These are phyloP conservation scores for Ceratocystis destructans DNA, from an alignment of 2,329 filamentous ascomycete genomes.

Conservation along the genomic window DNA sequence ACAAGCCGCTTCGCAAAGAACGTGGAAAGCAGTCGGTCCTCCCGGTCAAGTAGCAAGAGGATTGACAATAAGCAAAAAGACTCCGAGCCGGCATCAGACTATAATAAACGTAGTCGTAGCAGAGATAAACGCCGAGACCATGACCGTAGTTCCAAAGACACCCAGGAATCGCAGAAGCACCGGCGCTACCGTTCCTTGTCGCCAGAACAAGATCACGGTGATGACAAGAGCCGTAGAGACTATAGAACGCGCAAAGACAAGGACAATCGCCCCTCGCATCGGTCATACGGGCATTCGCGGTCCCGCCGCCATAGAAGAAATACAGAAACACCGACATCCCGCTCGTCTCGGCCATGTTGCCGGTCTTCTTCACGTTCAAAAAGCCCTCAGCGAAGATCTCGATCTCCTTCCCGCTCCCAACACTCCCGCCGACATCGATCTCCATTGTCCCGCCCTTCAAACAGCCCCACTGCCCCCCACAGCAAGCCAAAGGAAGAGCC, in stretches of 20 bases:
- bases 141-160: neutral
- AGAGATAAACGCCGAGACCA: neutral
- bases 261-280: neutral
- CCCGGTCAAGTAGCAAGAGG: conserved; percentile 13
- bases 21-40: conserved; percentile 11
- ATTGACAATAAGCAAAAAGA: conserved; percentile 17
- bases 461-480: neutral
- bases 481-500: neutral
- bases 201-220: neutral
- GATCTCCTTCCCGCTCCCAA: neutral
- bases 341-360: neutral
- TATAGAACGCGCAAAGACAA: neutral
- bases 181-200: neutral
- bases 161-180: neutral
- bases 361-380: conserved; percentile 8
- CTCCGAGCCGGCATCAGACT: neutral
- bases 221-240: neutral
- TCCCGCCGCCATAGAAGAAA: neutral
- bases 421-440: neutral
- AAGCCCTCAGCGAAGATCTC: neutral
- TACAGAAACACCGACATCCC: neutral
- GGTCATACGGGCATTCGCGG: neutral
- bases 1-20: conserved; percentile 13
- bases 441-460: neutral
- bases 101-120: neutral